A percentile compares a stretch with the other conserved stretches of the same genome.
Conservation (phyloP, 2,329 filamentous ascomycete species). For the Fusarium torreyae region DNA sequence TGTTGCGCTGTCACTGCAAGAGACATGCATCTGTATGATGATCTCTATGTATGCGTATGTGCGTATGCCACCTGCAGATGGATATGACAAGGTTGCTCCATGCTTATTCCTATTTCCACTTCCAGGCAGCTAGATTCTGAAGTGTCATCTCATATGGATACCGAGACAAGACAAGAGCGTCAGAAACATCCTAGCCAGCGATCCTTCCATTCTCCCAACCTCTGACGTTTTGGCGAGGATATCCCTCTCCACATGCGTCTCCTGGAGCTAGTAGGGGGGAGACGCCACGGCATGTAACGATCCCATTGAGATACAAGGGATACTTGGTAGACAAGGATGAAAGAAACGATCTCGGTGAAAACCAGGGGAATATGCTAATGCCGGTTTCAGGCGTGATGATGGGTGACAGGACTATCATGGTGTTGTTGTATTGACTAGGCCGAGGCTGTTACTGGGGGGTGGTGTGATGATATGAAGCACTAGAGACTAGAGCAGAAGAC, state of each 20-base stretch:
- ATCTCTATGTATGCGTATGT: conserved; percentile 20
- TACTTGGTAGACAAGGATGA: conserved; percentile 21
- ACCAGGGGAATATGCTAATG: conserved; percentile 19
- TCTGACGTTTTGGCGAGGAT: conserved; percentile 2
- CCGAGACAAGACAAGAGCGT: conserved; percentile 10
- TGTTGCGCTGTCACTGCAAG: conserved; percentile 13
- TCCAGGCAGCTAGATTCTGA: not conserved
- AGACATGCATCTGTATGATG: conserved; percentile 30
- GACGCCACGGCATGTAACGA: conserved; percentile 34
- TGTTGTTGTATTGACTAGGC: conserved; percentile 2
- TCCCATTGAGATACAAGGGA: conserved; percentile 17
- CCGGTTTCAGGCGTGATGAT: conserved; percentile 30
- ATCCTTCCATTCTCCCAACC: conserved; percentile 2
- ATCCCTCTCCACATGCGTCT: conserved; percentile 21
- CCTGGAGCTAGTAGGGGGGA: conserved; percentile 29
- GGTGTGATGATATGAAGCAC: conserved; percentile 6
- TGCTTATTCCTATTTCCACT: conserved; percentile 4
- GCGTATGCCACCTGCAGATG: not conserved
- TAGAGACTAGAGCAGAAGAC: conserved; percentile 18
- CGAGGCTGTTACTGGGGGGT: conserved; percentile 18
- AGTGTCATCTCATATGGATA: not conserved
- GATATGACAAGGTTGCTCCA: conserved; percentile 1
- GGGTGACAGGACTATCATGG: not conserved
- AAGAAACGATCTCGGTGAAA: conserved; percentile 18
- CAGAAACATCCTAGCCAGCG: conserved; percentile 9